phyloP scores from a whole-genome alignment of 108 stramenopile genomes.

The Cyclotella kingstonii region DNA sequence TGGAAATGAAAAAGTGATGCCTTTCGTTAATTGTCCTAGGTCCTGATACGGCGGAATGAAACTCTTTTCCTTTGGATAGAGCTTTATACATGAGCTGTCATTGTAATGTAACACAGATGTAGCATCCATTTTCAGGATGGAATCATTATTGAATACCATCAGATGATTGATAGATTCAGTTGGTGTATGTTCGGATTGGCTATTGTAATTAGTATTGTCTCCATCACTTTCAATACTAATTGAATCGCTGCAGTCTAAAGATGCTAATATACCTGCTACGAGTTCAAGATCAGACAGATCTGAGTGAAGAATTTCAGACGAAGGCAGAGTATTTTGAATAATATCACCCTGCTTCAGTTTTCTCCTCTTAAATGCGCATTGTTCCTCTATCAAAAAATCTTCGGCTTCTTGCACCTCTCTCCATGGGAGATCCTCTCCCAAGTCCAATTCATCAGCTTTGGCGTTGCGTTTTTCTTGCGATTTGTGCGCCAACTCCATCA shows the following conservation, averaged over 20 bases:
- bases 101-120: no score
- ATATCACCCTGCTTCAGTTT: background rate
- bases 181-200: background rate
- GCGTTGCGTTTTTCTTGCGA: conserved; percentile 10
- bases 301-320: background rate
- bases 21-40: background rate
- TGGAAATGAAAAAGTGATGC: background rate
- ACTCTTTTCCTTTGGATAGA: no score
- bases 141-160: no score
- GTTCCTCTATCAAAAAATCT: background rate
- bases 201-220: background rate
- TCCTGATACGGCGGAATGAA: background rate
- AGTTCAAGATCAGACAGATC: conserved; percentile 21
- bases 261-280: conserved; percentile 35
- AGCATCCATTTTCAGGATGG: no score
- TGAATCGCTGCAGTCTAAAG: conserved; percentile 3
- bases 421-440: conserved; percentile 48
- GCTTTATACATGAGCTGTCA: no score
- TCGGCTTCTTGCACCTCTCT: conserved; percentile 16
- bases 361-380: conserved; percentile 1
- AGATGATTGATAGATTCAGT: background rate
- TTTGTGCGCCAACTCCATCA: conserved; percentile 20
- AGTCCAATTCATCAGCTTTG: conserved; percentile 30
- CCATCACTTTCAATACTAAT: background rate
- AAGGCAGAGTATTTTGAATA: background rate